A percentile compares a stretch with the other conserved stretches of the same genome.
These are phyloP conservation scores for Oxyria digyna DNA, from an alignment of 148 eudicot species.

Conservation along the genomic window DNA sequence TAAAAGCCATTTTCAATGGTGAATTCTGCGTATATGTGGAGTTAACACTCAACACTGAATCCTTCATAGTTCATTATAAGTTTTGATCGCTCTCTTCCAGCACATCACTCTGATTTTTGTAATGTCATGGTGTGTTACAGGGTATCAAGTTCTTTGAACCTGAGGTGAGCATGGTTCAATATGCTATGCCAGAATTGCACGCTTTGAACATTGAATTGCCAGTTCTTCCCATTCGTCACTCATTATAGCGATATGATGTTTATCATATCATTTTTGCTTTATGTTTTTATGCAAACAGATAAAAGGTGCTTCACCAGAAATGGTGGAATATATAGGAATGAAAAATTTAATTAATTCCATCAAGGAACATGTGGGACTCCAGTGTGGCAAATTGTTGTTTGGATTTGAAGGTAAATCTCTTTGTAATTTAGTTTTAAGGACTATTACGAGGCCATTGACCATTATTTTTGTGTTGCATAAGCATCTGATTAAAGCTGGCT, in stretches of 20 bases:
- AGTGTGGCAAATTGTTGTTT: slow-evolving; percentile 61
- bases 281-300: slow-evolving; percentile 42
- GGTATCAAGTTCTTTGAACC: slow-evolving; percentile 99
- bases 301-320: slow-evolving; percentile 94
- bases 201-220: slow-evolving; percentile 8
- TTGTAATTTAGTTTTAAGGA: background rate
- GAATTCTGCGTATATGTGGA: background rate
- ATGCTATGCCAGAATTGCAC: slow-evolving; percentile 6
- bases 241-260: background rate
- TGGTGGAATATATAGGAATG: slow-evolving; percentile 90
- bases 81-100: background rate
- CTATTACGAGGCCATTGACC: background rate
- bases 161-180: slow-evolving; percentile 55
- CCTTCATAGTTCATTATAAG: background rate
- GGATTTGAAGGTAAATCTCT: slow-evolving; percentile 65
- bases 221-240: background rate
- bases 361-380: slow-evolving; percentile 47
- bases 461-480: background rate
- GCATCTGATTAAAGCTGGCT: background rate
- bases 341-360: slow-evolving; percentile 73
- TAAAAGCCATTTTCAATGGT: background rate
- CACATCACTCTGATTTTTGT: slow-evolving; percentile 3
- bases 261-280: background rate
- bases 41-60: background rate
- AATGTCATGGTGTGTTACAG: slow-evolving; percentile 30